A percentile compares a stretch with the other conserved stretches of the same genome.
Conservation (phyloP, 116 monocot genomes). For the Papilionanthe hybrid region DNA sequence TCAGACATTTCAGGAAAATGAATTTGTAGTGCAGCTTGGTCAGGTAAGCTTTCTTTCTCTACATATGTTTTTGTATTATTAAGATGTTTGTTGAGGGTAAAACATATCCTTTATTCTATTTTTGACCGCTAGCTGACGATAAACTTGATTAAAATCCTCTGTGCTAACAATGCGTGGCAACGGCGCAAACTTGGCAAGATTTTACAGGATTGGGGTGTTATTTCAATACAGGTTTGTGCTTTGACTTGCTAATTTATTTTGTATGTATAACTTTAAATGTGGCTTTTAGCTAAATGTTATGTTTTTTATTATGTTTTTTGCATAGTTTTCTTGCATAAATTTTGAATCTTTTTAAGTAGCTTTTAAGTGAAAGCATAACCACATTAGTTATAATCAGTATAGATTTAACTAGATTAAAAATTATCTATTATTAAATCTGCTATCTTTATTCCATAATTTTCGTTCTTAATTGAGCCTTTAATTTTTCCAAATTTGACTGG, state of each 20-base stretch:
- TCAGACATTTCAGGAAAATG: conserved; percentile 67
- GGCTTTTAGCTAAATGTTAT: background rate
- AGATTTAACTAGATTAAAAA: too few relatives aligned
- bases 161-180: conserved; percentile 96
- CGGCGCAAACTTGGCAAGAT: conserved; percentile 93
- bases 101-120: background rate
- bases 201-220: conserved; percentile 90
- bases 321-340: background rate
- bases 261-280: background rate
- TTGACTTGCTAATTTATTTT: background rate
- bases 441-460: too few relatives aligned
- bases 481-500: background rate
- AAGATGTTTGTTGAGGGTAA: background rate
- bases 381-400: background rate
- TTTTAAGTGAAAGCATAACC: background rate
- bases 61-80: conserved; percentile 7
- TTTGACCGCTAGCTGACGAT: conserved; percentile 49
- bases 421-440: too few relatives aligned
- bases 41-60: conserved; percentile 45
- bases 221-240: conserved; percentile 61
- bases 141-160: conserved; percentile 89
- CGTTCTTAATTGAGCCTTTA: too few relatives aligned
- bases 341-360: background rate
- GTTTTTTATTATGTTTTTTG: background rate
- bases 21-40: conserved; percentile 72